Evolutionary conservation across 148 eudicot species (phyloP), one percentile per base, ranked within the genome.

Genomic region (Rhododendron simsii): DNA sequence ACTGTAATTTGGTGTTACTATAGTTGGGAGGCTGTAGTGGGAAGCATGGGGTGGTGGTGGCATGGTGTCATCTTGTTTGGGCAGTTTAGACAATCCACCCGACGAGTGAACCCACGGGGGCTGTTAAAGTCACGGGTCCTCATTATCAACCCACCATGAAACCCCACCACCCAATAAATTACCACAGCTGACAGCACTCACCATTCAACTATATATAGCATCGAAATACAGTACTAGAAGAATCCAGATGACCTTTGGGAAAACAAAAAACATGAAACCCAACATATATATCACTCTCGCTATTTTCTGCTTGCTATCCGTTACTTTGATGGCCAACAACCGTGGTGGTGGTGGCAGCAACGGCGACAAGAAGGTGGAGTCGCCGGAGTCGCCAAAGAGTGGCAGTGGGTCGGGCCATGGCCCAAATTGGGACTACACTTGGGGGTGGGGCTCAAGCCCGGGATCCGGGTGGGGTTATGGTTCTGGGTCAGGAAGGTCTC

Each of bases 381-480:
- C 87, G 0, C 10, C 82, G 21, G 87, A 78, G 59, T 50, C 76
- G 26, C 85, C 90, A 5, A 35, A 85, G 2, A 91, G 91, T 18
- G 90, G 78, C 12, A 87, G 88, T 5, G 96, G 95, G 16, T 92
- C 96, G 35, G 95, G 21, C 48, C 98, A 93, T 8, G 96, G 98
- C 28, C 93, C 91, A 0, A 93, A 93, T 16, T 92, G 96, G 98
- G 96, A 92, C 81, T 93, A 90, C 21, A 92, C 73, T 8, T 95
- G 96, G 98, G 96, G 94, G 0, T 95, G 93, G 94, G 98, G 98
- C 15, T 85, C 93, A 6, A 93, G 91, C 83, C 93, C 98, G 0
- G 84, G 84, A 11, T 89, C 89, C 0, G 95, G 98, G 4, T 95
- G 91, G 91, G 98, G 98, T 2, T 95, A 90, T 55, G 98, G 98